Percentiles rank a stretch among this genome's conserved stretches.
Conservation (phyloP, 1,284 basidiomycete genomes). For the Sparassis latifolia region DNA sequence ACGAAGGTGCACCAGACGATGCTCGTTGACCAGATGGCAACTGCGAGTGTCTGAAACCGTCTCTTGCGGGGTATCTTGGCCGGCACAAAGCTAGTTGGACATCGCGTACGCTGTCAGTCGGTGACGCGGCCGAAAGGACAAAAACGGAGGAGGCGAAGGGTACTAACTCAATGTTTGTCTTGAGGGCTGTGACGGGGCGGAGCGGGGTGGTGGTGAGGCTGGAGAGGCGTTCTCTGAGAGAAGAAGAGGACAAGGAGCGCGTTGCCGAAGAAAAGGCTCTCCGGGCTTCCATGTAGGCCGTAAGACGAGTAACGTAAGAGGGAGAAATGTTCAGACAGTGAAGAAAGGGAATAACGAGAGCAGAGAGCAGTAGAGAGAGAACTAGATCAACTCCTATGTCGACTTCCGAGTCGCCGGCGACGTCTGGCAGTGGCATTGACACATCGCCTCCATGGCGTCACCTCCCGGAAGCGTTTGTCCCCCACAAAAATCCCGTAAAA, state of each 20-base stretch:
- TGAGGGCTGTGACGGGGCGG: conserved; percentile 53
- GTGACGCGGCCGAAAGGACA: background rate
- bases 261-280: conserved; percentile 25
- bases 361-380: too few relatives aligned
- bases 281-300: conserved; percentile 22
- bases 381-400: too few relatives aligned
- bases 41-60: conserved; percentile 80
- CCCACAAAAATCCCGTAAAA: background rate
- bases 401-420: too few relatives aligned
- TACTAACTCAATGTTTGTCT: conserved; percentile 63
- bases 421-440: too few relatives aligned
- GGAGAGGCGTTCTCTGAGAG: conserved; percentile 52
- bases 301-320: background rate
- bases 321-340: too few relatives aligned
- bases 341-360: too few relatives aligned
- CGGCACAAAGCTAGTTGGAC: conserved; percentile 54
- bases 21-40: conserved; percentile 82
- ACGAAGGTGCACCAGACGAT: conserved; percentile 65
- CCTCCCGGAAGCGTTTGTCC: background rate
- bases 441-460: too few relatives aligned
- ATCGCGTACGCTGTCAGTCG: conserved; percentile 3
- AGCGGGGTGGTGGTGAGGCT: conserved; percentile 48
- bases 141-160: background rate
- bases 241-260: conserved; percentile 27
- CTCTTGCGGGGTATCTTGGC: conserved; percentile 71